Evolutionary conservation across 345 rosid genomes (phyloP).

Genomic region (Lumnitzera racemosa): DNA sequence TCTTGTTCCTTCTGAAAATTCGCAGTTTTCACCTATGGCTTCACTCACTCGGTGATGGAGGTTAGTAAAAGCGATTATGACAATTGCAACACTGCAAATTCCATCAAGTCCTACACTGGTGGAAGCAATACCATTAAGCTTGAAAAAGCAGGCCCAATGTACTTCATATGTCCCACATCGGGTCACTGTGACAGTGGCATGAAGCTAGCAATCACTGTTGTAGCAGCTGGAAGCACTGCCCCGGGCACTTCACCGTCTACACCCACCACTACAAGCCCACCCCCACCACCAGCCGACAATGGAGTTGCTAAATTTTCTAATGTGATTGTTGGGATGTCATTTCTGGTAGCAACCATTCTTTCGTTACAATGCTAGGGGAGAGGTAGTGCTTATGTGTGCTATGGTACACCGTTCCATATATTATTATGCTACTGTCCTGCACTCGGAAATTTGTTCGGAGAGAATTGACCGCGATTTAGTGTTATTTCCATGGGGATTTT

Average conservation of each 20-base stretch:
- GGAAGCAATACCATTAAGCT: slow-evolving; percentile 30
- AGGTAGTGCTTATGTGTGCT: too few species aligned
- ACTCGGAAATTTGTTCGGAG: too few species aligned
- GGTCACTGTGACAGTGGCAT: slow-evolving; percentile 47
- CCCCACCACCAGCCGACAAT: slow-evolving; percentile 7
- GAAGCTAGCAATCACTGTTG: slow-evolving; percentile 38
- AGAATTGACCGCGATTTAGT: too few species aligned
- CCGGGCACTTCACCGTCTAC: slow-evolving; percentile 14
- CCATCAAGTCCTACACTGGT: slow-evolving; percentile 11
- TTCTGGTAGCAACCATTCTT: too few species aligned
- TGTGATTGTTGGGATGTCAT: too few species aligned
- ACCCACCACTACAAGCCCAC: slow-evolving; percentile 11
- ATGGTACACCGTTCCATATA: too few species aligned
- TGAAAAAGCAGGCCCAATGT: slow-evolving; percentile 16
- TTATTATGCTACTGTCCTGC: too few species aligned
- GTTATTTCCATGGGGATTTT: too few species aligned
- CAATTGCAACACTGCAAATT: slow-evolving; percentile 23
- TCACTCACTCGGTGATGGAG: slow-evolving; percentile 24
- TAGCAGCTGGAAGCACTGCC: slow-evolving; percentile 19
- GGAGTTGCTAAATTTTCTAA: slow-evolving; percentile 8
- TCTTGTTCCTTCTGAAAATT: too few species aligned
- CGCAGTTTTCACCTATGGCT: slow-evolving; percentile 34
- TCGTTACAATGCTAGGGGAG: too few species aligned
- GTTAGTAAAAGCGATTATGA: slow-evolving; percentile 24
- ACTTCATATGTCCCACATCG: slow-evolving; percentile 36